A percentile compares a stretch with the other conserved stretches of the same genome.
These are phyloP conservation scores for Cercospora beticola DNA, from an alignment of 2,329 filamentous ascomycete genomes.

Conservation along the genomic window DNA sequence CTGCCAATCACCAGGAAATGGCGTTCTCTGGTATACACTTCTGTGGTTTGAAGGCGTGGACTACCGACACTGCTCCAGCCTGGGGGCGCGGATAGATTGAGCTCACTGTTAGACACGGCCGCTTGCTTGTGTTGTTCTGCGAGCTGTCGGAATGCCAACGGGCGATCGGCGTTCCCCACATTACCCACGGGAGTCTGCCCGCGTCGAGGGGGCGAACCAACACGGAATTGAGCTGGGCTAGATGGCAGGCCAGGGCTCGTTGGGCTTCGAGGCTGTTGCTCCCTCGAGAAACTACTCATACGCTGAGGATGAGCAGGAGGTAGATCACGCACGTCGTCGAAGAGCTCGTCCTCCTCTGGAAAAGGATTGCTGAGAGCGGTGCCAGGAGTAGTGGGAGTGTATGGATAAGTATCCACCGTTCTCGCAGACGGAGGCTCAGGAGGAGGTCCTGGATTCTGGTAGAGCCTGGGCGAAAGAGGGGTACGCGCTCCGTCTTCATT, in stretches of 20 bases:
- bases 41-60: neutral
- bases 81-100: neutral
- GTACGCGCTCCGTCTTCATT: conserved; percentile 48
- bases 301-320: conserved; percentile 32
- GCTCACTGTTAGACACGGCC: neutral
- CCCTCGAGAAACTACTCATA: neutral
- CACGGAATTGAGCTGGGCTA: conserved; percentile 1
- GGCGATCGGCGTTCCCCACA: neutral
- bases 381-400: conserved; percentile 35
- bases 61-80: neutral
- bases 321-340: conserved; percentile 30
- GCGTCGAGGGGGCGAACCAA: neutral
- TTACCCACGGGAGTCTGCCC: neutral
- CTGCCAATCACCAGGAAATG: neutral
- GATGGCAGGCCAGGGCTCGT: neutral
- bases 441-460: conserved; percentile 53
- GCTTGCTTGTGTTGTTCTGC: neutral
- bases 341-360: conserved; percentile 24
- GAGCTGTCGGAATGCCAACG: neutral
- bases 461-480: conserved; percentile 58
- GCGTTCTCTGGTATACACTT: neutral
- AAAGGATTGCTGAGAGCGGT: conserved; percentile 29
- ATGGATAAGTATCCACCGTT: conserved; percentile 32
- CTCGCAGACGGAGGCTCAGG: conserved; percentile 50
- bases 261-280: neutral